A percentile compares a stretch with the other conserved stretches of the same genome.
phyloP scores from a whole-genome alignment of 225 moss, liverwort and hornwort genomes.

The Pseudoscleropodium purum region DNA sequence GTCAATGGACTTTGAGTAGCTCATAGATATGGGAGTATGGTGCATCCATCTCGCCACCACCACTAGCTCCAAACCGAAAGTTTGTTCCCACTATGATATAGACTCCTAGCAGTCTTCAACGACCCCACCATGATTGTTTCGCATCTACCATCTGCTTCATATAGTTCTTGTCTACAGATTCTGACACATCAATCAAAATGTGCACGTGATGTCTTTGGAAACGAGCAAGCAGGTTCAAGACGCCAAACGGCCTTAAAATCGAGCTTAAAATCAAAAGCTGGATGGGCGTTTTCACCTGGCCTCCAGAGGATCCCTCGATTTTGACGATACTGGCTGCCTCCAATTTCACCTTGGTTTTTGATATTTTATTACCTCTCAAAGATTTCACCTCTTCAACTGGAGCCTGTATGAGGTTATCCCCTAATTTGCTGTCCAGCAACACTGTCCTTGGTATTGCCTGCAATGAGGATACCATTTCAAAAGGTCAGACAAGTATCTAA shows the following conservation, averaged over 20 bases:
- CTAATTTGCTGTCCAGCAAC: conserved; percentile 42
- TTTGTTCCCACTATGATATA: background rate
- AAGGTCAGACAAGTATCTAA: background rate
- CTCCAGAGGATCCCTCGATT: conserved; percentile 54
- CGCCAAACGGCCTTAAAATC: background rate
- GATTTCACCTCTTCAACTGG: conserved; percentile 55
- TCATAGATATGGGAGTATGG: background rate
- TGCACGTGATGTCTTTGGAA: background rate
- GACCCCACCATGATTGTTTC: background rate
- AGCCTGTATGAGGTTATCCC: conserved; percentile 47
- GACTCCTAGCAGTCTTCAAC: background rate
- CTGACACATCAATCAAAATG: background rate
- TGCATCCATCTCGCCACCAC: background rate
- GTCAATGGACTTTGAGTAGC: background rate
- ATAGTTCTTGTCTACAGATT: background rate
- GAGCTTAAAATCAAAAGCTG: background rate
- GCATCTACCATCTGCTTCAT: background rate
- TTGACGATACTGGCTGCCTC: conserved; percentile 38
- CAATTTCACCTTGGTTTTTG: conserved; percentile 3
- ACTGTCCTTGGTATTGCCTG: conserved; percentile 68
- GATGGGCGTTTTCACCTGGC: conserved; percentile 30
- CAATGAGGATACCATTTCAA: background rate
- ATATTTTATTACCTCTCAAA: conserved; percentile 26
- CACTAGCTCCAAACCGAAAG: background rate
- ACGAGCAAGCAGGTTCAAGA: background rate